Evolutionary conservation across 306 rosid genomes (phyloP), one percentile per base, ranked within the genome.

Genomic region (Dalbergia oliveri): DNA sequence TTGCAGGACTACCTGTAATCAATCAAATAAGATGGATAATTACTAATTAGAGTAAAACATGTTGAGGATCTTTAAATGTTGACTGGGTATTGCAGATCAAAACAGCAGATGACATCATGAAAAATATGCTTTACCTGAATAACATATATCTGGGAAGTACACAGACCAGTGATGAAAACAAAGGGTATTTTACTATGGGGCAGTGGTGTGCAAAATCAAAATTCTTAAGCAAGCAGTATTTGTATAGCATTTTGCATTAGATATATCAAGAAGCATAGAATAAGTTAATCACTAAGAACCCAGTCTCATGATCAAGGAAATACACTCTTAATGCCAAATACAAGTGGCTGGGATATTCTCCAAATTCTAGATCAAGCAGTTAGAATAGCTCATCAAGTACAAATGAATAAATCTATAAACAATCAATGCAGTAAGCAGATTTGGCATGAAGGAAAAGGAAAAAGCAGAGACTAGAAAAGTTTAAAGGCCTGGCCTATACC

Each of bases 1-100:
- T 87, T 9, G 94, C 94, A 87, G 98, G 94, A 81, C 98, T 95
- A 64, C 98, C 99, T 93, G 45, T 66, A 88, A 86, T 82, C 82
- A 87, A 78, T 58, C 68, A 19, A 21, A 79, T 41, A 51, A 76
- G 63, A 54, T 33, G 16, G 57, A 60, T 68, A 59, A 39, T 59
- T 61, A 72, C 76, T 47, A 78, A 63, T 18, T 54, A 57, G 59
- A 75, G 19, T 14, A 37, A 9, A 56, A 56, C 47, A 47, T 50
- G 33, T 41, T 18, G 64, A 19, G 68, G 14, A 23, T 54, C 60
- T 33, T 67, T 19, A 34, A 11, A 62, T 65, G 77, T 19, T 31
- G 53, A 66, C 41, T 11, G 44, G 16, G 53, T 23, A 26, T 21
- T 12, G 67, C 31, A 58, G 45, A 54, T 37, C 4, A 50, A 70